Conservation (phyloP, 2,329 filamentous ascomycete genomes). For the Sporothrix protearum region DNA sequence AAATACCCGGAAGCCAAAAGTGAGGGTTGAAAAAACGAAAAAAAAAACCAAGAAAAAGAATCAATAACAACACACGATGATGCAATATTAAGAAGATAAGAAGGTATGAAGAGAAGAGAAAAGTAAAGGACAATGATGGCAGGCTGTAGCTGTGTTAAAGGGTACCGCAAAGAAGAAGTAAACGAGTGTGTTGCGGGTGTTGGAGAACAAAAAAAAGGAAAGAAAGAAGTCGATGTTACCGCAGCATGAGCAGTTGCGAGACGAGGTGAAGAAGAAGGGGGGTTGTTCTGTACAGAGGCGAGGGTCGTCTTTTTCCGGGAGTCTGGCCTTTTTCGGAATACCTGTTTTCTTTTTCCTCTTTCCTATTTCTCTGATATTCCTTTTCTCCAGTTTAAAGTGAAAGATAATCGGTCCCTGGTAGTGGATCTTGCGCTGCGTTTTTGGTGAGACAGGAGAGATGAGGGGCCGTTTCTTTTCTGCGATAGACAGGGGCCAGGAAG, state of each 20-base stretch:
- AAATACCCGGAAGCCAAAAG: slow-evolving; percentile 1
- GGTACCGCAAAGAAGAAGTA: neutral
- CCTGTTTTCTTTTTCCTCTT: slow-evolving; percentile 3
- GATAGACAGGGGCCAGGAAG: slow-evolving; percentile 13
- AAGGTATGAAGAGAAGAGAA: neutral
- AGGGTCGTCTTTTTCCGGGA: neutral
- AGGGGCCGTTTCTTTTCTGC: slow-evolving; percentile 12
- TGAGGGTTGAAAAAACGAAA: slow-evolving; percentile 1
- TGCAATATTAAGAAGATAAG: neutral
- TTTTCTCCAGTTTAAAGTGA: neutral
- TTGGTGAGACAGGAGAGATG: slow-evolving; percentile 23
- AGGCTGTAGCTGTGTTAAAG: neutral
- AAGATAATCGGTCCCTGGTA: neutral
- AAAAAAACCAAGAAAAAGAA: neutral
- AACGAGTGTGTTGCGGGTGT: neutral
- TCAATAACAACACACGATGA: neutral
- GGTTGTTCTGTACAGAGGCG: neutral
- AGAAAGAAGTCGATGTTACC: neutral
- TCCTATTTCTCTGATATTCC: slow-evolving; percentile 7
- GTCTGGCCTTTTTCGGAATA: slow-evolving; percentile 11
- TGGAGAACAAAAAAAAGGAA: neutral
- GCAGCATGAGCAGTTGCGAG: slow-evolving; percentile 11
- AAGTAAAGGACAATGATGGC: slow-evolving; percentile 10
- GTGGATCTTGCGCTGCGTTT: slow-evolving; percentile 19
- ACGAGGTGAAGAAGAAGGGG: neutral